phyloP scores from a whole-genome alignment of 441 rosid species.

The Adansonia madagascariensis region DNA sequence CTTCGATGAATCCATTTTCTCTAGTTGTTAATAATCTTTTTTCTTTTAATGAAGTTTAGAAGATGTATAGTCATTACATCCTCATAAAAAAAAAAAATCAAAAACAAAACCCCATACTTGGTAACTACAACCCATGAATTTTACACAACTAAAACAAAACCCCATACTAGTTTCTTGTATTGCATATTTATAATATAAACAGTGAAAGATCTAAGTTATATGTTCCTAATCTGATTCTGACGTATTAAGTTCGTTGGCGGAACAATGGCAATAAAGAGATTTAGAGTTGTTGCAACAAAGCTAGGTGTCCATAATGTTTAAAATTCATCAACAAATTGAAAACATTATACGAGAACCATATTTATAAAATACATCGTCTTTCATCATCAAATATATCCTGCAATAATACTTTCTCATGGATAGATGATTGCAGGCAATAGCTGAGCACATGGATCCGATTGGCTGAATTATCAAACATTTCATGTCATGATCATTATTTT shows the following conservation, averaged over 20 bases:
- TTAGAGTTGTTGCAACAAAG: not conserved
- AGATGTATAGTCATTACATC: too few relatives aligned
- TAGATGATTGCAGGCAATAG: slow-evolving; percentile 52
- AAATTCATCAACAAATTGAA: slow-evolving; percentile 14
- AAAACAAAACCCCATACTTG: too few relatives aligned
- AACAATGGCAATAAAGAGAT: slow-evolving; percentile 7
- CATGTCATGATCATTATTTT: slow-evolving; percentile 78
- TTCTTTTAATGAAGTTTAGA: not conserved
- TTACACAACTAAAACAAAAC: too few relatives aligned
- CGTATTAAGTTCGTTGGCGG: not conserved
- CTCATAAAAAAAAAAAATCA: too few relatives aligned
- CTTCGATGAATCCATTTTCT: not conserved
- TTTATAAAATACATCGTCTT: slow-evolving; percentile 45
- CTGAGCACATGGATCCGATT: slow-evolving; percentile 53
- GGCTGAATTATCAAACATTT: slow-evolving; percentile 72
- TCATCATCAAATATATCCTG: slow-evolving; percentile 69
- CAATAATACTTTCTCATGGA: slow-evolving; percentile 80
- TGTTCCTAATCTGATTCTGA: not conserved
- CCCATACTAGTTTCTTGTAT: not conserved
- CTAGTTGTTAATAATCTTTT: not conserved
- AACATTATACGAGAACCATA: slow-evolving; percentile 8
- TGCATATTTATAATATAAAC: slow-evolving; percentile 1
- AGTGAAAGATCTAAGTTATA: not conserved
- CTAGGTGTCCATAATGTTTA: not conserved
- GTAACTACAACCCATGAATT: too few relatives aligned